Percentiles rank a stretch among this genome's conserved stretches.
Conservation (phyloP, 345 rosid species). For the Brassica incana region DNA sequence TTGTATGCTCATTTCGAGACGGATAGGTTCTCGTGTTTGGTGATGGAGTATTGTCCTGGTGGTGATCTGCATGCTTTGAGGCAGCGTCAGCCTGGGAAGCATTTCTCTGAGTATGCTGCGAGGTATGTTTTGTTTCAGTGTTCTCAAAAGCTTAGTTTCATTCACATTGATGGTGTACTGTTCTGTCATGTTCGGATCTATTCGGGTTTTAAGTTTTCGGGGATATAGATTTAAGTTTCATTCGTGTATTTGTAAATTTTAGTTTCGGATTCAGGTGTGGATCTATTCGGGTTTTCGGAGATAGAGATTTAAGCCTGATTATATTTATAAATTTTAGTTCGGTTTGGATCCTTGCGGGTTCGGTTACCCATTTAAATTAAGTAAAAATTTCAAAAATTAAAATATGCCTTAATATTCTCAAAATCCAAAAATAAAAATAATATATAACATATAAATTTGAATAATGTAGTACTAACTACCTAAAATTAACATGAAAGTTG, state of each 20-base stretch:
- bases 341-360: not conserved
- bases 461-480: not conserved
- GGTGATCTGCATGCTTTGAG: slow-evolving; percentile 95
- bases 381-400: too few species aligned
- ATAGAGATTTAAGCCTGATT: too few species aligned
- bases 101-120: slow-evolving; percentile 96
- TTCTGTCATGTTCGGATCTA: too few species aligned
- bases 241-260: too few species aligned
- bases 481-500: not conserved
- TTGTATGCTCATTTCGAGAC: slow-evolving; percentile 96
- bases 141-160: not conserved
- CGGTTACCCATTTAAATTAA: not conserved
- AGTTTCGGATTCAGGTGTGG: not conserved
- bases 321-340: not conserved
- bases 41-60: slow-evolving; percentile 98
- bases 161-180: not conserved
- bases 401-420: not conserved
- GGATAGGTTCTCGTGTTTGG: slow-evolving; percentile 92
- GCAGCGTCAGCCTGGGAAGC: slow-evolving; percentile 95
- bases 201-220: too few species aligned
- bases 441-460: not conserved
- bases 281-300: not conserved
- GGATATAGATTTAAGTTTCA: too few species aligned
- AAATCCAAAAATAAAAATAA: not conserved
- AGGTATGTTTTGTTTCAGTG: slow-evolving; percentile 52